phyloP scores from a whole-genome alignment of 352 stramenopile species.

The Globisporangium cederbergense region DNA sequence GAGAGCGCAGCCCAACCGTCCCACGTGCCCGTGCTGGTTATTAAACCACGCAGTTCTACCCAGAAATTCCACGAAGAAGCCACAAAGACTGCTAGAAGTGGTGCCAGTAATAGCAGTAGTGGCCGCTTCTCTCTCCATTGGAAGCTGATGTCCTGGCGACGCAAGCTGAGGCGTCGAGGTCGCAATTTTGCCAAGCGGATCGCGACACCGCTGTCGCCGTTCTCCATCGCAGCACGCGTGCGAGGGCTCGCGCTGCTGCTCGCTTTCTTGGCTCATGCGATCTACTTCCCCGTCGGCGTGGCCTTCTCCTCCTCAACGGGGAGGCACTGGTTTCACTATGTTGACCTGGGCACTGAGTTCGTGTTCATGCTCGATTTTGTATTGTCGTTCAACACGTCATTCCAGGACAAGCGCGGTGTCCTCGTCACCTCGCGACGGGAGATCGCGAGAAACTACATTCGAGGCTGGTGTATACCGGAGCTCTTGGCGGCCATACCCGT shows the following conservation, averaged over 20 bases:
- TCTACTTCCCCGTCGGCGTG: constrained; percentile 34
- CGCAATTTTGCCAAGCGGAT: not conserved
- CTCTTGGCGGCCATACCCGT: too few species aligned
- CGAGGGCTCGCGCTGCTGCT: constrained; percentile 25
- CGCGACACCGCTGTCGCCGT: constrained; percentile 30
- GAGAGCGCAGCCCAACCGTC: not conserved
- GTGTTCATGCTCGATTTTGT: too few species aligned
- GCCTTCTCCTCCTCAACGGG: constrained; percentile 25
- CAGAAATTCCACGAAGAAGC: not conserved
- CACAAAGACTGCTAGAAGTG: not conserved
- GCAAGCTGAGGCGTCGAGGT: not conserved
- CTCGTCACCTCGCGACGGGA: too few species aligned
- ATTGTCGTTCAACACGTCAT: too few species aligned
- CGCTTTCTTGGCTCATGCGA: constrained; percentile 24
- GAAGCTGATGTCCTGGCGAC: not conserved
- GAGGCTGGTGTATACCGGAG: too few species aligned
- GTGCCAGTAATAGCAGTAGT: not conserved
- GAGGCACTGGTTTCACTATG: not conserved
- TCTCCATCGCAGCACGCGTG: constrained; percentile 24
- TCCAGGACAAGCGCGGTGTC: too few species aligned
- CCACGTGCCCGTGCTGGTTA: not conserved
- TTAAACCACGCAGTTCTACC: not conserved
- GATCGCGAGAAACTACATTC: too few species aligned
- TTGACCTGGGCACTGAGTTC: constrained; percentile 8
- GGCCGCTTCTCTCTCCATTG: constrained; percentile 9